Base-by-base conservation (phyloP, 805 yeast species). In the Candida xiaguanensis region DNA sequence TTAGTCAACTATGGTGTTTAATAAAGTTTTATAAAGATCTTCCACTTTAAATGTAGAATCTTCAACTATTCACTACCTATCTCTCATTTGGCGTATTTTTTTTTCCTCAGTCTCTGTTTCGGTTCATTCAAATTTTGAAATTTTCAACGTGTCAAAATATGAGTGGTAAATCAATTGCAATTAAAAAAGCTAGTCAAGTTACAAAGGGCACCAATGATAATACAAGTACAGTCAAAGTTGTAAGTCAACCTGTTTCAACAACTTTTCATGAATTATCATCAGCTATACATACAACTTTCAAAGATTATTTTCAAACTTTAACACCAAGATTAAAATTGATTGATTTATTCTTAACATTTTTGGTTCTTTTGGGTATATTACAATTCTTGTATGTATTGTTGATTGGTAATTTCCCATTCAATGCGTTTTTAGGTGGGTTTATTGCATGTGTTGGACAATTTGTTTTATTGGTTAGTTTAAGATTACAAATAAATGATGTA, bases 381-480 rank as follows among this genome's bases (percentile, higher is more conserved):
- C 98, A 93, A 63, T 88, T 89, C 56, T 65, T 71, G 3, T 91
- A 89, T 61, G 85, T 85, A 48, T 50, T 82, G 30, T 44, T 88
- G 11, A 78, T 89, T 33, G 95, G 97, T 26, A 87, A 78, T 52
- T 93, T 84, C 75, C 99, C 99, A 13, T 93, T 93, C 75, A 93
- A 93, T 64, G 98, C 96, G 17, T 93, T 93, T 58, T 72, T 93
- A 43, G 91, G 95, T 15, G 98, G 98, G 1, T 93, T 93, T 58
- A 77, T 84, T 40, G 70, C 88, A 16, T 86, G 97, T 32, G 97
- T 93, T 36, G 98, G 95, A 11, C 98, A 93, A 62, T 93, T 93
- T 59, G 98, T 93, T 18, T 74, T 93, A 46, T 79, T 95, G 9
- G 87, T 85, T 30, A 75, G 85, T 44, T 69, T 93, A 54, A 74